Evolutionary conservation across 768 basidiomycete species (phyloP).

Genomic region (Trametes punicea): DNA sequence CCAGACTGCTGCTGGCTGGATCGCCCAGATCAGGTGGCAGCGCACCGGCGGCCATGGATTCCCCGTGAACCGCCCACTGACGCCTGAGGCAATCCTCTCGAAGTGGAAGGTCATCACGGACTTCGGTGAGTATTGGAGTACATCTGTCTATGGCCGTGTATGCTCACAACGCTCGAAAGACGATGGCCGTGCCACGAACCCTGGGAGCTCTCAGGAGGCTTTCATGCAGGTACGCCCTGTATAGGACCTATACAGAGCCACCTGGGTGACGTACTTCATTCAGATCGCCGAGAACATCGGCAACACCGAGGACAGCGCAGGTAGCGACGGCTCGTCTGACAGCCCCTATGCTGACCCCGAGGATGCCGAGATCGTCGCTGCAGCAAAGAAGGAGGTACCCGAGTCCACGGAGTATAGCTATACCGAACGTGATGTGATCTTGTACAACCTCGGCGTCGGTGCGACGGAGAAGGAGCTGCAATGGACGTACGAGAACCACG

Average conservation of each 20-base stretch:
- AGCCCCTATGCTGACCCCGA: slow-evolving; percentile 68
- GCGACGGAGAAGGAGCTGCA: slow-evolving; percentile 91
- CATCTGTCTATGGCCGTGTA: not conserved
- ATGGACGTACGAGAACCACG: slow-evolving; percentile 88
- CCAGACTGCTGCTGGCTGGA: slow-evolving; percentile 90
- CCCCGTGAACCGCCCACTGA: slow-evolving; percentile 69
- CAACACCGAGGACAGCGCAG: slow-evolving; percentile 36
- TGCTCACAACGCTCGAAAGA: slow-evolving; percentile 38
- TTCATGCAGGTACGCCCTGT: slow-evolving; percentile 67
- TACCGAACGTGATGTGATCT: slow-evolving; percentile 85
- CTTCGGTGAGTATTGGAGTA: slow-evolving; percentile 57
- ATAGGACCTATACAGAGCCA: not conserved
- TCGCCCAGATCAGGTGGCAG: slow-evolving; percentile 91
- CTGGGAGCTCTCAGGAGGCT: slow-evolving; percentile 68
- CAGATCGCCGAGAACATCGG: slow-evolving; percentile 59
- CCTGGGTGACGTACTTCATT: not conserved
- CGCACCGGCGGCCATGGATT: slow-evolving; percentile 85
- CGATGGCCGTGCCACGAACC: slow-evolving; percentile 82
- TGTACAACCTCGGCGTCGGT: slow-evolving; percentile 94
- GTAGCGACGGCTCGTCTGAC: slow-evolving; percentile 7
- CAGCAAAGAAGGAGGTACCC: slow-evolving; percentile 66
- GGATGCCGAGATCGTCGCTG: slow-evolving; percentile 76
- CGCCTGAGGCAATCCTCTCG: slow-evolving; percentile 73
- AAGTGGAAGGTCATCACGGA: slow-evolving; percentile 84
- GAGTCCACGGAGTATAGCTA: slow-evolving; percentile 66